Conservation (phyloP, 306 rosid genomes). For the Quercus suber region DNA sequence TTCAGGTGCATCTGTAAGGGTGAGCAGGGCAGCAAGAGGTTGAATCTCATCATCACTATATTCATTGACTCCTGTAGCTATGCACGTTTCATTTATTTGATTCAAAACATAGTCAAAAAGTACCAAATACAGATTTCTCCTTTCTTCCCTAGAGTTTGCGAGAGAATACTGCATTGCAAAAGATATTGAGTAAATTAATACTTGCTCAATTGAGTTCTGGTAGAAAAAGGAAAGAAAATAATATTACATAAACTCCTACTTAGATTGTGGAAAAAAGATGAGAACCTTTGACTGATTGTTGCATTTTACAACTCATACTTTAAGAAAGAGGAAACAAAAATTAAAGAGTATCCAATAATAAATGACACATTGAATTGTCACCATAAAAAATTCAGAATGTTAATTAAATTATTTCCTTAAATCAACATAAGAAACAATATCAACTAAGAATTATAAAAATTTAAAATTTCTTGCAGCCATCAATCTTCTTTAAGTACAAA, state of each 20-base stretch:
- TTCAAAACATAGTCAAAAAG: constrained; percentile 90
- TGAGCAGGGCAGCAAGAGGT: constrained; percentile 85
- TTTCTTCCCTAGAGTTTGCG: constrained; percentile 83
- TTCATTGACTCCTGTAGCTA: constrained; percentile 65
- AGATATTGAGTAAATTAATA: neutral
- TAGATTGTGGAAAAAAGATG: constrained; percentile 7
- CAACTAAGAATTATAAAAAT: neutral
- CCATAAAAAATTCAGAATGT: constrained; percentile 8
- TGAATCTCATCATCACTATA: constrained; percentile 85
- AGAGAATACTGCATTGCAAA: constrained; percentile 76
- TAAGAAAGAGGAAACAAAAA: neutral
- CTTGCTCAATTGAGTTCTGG: neutral
- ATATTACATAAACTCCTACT: neutral
- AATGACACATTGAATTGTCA: neutral
- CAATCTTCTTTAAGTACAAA: neutral
- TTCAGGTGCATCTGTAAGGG: constrained; percentile 85
- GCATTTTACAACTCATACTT: constrained; percentile 11
- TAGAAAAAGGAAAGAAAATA: neutral
- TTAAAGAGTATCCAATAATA: constrained; percentile 6
- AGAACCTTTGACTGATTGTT: neutral
- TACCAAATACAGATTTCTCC: constrained; percentile 80
- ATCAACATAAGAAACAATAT: neutral
- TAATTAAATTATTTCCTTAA: neutral
- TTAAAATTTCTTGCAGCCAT: neutral
- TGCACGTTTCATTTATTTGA: constrained; percentile 78